Evolutionary conservation across 2,329 filamentous ascomycete species (phyloP), one percentile per base, ranked within the genome.

Genomic region (Coniochaeta prunicola): DNA sequence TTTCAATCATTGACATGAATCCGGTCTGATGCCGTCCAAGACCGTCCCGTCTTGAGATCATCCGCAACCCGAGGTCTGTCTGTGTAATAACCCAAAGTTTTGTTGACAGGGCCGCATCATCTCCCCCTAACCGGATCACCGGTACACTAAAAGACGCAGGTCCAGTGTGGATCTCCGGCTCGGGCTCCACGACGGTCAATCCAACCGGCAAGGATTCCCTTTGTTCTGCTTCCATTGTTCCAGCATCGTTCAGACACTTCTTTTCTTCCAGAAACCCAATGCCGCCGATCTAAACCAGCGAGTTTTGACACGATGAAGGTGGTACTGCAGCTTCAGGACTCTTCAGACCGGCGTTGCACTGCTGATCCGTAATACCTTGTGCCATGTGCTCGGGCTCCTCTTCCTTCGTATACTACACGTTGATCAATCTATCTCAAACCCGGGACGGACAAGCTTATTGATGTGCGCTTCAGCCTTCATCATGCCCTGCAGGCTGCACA

Each of bases 391-490:
- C 48, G 26, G 30, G 21, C 48, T 55, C 4, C 33, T 33, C 33
- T n/a, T 55, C 7, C 53, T 31, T 30, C 53, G 28, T 13, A 17
- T 55, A 33, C 3, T 31, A 55, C 53, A 28, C 36, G 53, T 31
- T 31, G 53, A 55, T 55, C 53, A 55, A 55, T 55, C 30, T 55
- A 55, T 36, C 33, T 36, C 53, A 34, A 21, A 55, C 53, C 53
- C 30, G 53, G 53, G 33, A 36, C 28, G 50, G 50, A 26, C 10
- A 21, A 50, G 45, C 4, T 6, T 54, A n/a, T 24, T 45, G 40
- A 45, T 45, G 40, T 45, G 40, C 40, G 40, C 36, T 17, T 40
- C 36, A 40, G 36, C 36, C 36, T 40, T 26, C 42, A 48, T 48
- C 21, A 48, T 50, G 45, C 45, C n/a, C 13, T 30, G 15, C 45